These are phyloP conservation scores for Russula lepida DNA, from an alignment of 768 basidiomycete species.

Conservation along the genomic window DNA sequence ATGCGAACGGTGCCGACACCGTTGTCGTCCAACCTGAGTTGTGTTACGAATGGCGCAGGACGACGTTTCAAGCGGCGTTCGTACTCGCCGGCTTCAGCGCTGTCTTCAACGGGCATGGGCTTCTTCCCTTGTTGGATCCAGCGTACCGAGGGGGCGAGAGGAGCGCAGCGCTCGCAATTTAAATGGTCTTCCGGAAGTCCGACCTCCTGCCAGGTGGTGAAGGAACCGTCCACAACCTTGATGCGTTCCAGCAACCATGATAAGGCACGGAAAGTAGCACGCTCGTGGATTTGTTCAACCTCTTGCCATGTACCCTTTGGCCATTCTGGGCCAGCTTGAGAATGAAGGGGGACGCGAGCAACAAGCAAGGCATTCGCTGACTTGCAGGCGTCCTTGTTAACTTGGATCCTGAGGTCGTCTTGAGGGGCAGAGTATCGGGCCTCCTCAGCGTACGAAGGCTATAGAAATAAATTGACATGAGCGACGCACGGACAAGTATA, in stretches of 20 bases:
- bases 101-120: conserved; percentile 69
- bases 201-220: conserved; percentile 59
- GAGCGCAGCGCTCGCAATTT: conserved; percentile 76
- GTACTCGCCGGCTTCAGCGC: conserved; percentile 79
- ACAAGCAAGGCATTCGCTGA: conserved; percentile 72
- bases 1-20: conserved; percentile 67
- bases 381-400: conserved; percentile 55
- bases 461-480: not conserved
- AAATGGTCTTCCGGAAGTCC: conserved; percentile 36
- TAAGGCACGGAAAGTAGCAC: conserved; percentile 66
- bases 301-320: conserved; percentile 63
- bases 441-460: conserved; percentile 31
- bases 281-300: conserved; percentile 82
- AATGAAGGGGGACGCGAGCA: conserved; percentile 63
- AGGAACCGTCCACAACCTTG: conserved; percentile 58
- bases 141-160: conserved; percentile 60
- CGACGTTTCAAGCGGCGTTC: conserved; percentile 82
- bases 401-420: conserved; percentile 40
- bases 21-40: conserved; percentile 57
- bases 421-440: conserved; percentile 63
- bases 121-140: conserved; percentile 60
- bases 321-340: conserved; percentile 75
- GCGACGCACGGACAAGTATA: not conserved
- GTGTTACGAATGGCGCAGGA: conserved; percentile 80
- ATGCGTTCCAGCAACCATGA: conserved; percentile 87